A percentile compares a stretch with the other conserved stretches of the same genome.
phyloP scores from a whole-genome alignment of 169 alveolate species.

The Plasmodium gallinaceum region DNA sequence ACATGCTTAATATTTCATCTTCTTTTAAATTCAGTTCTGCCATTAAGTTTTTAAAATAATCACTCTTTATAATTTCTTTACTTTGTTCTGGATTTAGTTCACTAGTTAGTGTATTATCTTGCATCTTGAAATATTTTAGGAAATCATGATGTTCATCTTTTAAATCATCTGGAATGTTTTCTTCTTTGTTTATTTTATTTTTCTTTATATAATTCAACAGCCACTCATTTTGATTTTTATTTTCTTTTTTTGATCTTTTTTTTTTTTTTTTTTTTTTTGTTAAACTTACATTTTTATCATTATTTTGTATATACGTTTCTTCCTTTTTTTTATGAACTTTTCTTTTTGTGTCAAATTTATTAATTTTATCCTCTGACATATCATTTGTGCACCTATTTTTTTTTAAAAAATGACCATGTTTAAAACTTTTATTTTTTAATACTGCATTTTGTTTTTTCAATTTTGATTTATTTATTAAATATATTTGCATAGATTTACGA shows the following conservation, averaged over 20 bases:
- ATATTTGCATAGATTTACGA: too few relatives aligned
- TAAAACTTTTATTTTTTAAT: too few relatives aligned
- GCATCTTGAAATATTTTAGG: conserved; percentile 18
- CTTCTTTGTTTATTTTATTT: not conserved
- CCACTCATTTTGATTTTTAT: not conserved
- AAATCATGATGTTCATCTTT: conserved; percentile 23
- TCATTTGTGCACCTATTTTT: too few relatives aligned
- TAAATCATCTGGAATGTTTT: not conserved
- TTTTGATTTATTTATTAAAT: too few relatives aligned
- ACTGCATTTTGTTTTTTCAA: too few relatives aligned
- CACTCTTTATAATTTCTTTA: conserved; percentile 53
- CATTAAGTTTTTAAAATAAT: conserved; percentile 54
- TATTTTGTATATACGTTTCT: too few relatives aligned
- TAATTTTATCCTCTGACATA: too few relatives aligned
- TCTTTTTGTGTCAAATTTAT: too few relatives aligned
- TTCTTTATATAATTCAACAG: not conserved
- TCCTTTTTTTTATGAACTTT: too few relatives aligned
- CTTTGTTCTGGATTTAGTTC: conserved; percentile 60
- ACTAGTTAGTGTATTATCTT: conserved; percentile 45
- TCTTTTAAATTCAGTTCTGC: conserved; percentile 49
- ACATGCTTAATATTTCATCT: conserved; percentile 31
- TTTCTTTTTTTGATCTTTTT: conserved; percentile 1
- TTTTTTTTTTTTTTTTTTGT: conserved; percentile 4
- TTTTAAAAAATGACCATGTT: too few relatives aligned
- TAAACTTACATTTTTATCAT: too few relatives aligned